Evolutionary conservation across 331 rosid genomes (phyloP).

Genomic region (Cucumis variabilis): DNA sequence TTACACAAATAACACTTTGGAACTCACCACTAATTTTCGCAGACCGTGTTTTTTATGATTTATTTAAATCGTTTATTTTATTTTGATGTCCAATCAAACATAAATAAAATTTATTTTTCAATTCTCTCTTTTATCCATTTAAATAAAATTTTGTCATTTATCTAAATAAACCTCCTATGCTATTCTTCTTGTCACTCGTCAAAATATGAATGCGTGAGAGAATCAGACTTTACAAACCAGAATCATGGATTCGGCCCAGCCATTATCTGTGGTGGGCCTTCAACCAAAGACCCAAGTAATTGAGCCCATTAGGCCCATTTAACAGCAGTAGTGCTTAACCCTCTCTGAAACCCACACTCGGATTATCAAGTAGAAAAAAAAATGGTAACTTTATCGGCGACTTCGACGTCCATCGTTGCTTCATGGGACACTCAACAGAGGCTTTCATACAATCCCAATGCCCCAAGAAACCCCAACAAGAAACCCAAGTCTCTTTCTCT

Average conservation of each 20-base stretch:
- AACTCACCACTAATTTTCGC: too few relatives aligned
- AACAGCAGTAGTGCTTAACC: neutral
- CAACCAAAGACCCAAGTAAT: neutral
- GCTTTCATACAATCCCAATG: constrained; percentile 79
- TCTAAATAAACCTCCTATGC: too few relatives aligned
- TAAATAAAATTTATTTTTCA: too few relatives aligned
- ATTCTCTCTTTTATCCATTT: too few relatives aligned
- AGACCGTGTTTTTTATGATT: too few relatives aligned
- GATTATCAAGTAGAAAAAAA: neutral
- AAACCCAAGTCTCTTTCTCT: constrained; percentile 25
- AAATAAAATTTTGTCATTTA: too few relatives aligned
- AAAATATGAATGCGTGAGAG: too few relatives aligned
- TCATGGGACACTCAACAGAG: constrained; percentile 83
- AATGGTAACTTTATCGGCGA: constrained; percentile 56
- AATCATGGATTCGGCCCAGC: neutral
- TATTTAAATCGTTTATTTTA: too few relatives aligned
- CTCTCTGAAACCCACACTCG: neutral
- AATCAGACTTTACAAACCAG: too few relatives aligned
- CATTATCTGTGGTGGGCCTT: neutral
- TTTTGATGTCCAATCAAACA: too few relatives aligned
- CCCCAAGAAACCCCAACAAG: constrained; percentile 68
- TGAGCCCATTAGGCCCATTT: constrained; percentile 20
- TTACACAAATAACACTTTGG: too few relatives aligned
- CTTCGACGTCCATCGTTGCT: constrained; percentile 49
- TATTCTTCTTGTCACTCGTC: too few relatives aligned